These are phyloP conservation scores for Nissolia schottii DNA, from an alignment of 306 rosid genomes.

Conservation along the genomic window DNA sequence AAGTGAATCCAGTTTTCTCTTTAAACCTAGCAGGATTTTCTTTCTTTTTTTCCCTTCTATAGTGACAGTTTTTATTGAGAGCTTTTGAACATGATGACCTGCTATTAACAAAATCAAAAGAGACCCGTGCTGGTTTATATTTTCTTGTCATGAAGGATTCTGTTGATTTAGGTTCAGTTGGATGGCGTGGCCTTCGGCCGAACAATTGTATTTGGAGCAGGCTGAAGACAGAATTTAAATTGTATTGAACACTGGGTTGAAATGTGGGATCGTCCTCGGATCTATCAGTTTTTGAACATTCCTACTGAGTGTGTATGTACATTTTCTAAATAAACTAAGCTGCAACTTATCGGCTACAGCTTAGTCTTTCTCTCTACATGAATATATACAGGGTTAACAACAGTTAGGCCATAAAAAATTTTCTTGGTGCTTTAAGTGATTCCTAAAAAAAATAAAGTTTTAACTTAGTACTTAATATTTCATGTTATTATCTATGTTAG, in stretches of 20 bases:
- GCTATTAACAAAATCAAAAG: neutral
- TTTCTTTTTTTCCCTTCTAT: no score
- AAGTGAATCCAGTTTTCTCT: conserved; percentile 20
- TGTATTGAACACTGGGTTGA: neutral
- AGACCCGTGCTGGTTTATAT: neutral
- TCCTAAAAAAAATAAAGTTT: no score
- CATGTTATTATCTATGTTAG: no score
- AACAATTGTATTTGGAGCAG: neutral
- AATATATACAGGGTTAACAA: no score
- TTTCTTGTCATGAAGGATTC: neutral
- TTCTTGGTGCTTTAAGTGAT: no score
- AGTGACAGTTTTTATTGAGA: neutral
- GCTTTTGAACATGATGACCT: neutral
- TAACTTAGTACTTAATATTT: no score
- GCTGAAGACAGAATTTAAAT: neutral
- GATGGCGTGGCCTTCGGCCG: neutral
- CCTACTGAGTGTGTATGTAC: no score
- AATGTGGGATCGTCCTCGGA: neutral
- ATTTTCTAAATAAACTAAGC: neutral
- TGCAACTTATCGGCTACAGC: neutral
- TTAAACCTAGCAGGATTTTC: neutral
- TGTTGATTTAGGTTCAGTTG: conserved; percentile 2
- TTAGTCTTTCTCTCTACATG: neutral
- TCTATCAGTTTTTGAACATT: neutral
- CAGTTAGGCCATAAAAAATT: no score